Conservation (phyloP, 225 moss, liverwort and hornwort species). For the Marchantia polymorpha region DNA sequence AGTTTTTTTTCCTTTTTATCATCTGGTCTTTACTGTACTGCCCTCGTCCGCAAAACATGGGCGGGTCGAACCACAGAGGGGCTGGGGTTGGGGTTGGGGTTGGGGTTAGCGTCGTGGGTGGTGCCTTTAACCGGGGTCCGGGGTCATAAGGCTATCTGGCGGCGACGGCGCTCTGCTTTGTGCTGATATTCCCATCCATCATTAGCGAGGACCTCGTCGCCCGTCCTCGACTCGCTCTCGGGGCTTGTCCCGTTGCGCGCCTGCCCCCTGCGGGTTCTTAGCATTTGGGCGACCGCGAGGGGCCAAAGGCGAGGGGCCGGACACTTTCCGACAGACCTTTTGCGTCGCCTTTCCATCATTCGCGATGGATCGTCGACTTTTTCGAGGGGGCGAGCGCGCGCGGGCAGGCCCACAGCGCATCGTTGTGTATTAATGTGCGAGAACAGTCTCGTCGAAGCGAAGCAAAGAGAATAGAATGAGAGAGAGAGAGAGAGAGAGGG, state of each 20-base stretch:
- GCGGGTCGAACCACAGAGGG: no score
- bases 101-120: no score
- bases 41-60: no score
- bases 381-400: neutral
- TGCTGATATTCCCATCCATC: conserved; percentile 1
- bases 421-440: conserved; percentile 2
- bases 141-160: neutral
- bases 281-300: neutral
- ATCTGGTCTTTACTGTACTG: no score
- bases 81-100: no score
- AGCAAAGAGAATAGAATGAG: conserved; percentile 1
- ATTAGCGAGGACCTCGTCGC: neutral
- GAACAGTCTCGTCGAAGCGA: neutral
- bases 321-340: conserved; percentile 10
- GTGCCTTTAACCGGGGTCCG: neutral
- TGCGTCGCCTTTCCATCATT: neutral
- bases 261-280: neutral
- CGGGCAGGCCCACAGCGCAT: neutral
- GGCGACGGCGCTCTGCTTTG: conserved; percentile 15
- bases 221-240: neutral
- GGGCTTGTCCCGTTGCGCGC: neutral
- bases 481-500: no score
- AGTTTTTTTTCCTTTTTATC: neutral
- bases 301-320: neutral
- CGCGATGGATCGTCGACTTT: neutral